These are phyloP conservation scores for Microstroma glucosiphilum DNA, from an alignment of 1,284 basidiomycete genomes.

Conservation along the genomic window DNA sequence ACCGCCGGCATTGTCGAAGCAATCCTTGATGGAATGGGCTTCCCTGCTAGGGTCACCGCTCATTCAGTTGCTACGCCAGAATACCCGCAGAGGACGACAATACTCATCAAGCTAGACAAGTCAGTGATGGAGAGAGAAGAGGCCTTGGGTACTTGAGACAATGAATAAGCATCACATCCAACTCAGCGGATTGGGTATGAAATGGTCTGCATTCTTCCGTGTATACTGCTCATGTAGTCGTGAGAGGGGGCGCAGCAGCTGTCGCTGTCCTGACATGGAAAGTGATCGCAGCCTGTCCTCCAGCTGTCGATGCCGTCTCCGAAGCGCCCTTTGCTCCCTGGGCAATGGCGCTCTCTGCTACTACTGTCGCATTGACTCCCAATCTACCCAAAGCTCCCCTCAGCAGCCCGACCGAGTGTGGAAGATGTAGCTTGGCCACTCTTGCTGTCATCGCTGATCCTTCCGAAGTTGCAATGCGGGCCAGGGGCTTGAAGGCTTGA, in stretches of 20 bases:
- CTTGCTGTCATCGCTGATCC: not conserved
- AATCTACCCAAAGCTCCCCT: conserved; percentile 33
- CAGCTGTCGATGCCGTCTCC: conserved; percentile 14
- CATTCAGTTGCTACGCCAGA: conserved; percentile 81
- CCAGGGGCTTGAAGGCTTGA: conserved; percentile 76
- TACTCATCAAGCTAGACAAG: conserved; percentile 47
- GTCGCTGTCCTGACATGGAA: conserved; percentile 40
- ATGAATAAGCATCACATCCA: too few species aligned
- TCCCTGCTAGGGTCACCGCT: conserved; percentile 92
- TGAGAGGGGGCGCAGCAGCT: conserved; percentile 1
- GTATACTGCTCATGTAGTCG: too few species aligned
- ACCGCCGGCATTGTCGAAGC: conserved; percentile 96
- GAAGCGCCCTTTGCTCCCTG: conserved; percentile 13
- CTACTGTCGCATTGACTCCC: conserved; percentile 32
- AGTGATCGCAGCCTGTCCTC: conserved; percentile 16
- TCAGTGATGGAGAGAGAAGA: conserved; percentile 45
- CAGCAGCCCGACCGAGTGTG: conserved; percentile 33
- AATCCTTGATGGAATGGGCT: conserved; percentile 86
- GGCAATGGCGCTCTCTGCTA: conserved; percentile 24
- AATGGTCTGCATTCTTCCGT: too few species aligned
- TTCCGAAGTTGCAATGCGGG: conserved; percentile 57
- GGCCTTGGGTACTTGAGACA: conserved; percentile 19
- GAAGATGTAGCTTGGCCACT: conserved; percentile 24
- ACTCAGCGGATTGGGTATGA: too few species aligned
- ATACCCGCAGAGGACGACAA: conserved; percentile 59